These are phyloP conservation scores for Phytophthora boehmeriae DNA, from an alignment of 352 stramenopile species.

Conservation along the genomic window DNA sequence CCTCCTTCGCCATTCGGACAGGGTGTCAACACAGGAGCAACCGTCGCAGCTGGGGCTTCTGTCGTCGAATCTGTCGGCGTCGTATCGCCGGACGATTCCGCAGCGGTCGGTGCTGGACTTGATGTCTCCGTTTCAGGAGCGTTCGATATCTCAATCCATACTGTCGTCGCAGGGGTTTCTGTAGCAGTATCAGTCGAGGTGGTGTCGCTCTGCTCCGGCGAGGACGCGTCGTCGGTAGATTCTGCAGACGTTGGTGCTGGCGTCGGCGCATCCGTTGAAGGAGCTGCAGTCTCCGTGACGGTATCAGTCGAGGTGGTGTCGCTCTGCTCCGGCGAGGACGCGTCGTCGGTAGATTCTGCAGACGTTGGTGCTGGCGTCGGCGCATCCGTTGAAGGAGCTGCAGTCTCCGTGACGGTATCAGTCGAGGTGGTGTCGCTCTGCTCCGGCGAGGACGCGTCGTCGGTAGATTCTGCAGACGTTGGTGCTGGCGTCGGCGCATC, in stretches of 20 bases:
- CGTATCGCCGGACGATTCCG: too few relatives aligned
- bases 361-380: not conserved
- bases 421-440: not conserved
- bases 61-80: too few relatives aligned
- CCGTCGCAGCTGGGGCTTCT: too few relatives aligned
- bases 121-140: too few relatives aligned
- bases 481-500: not conserved
- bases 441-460: not conserved
- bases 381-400: not conserved
- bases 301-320: not conserved
- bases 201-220: not conserved
- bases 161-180: not conserved
- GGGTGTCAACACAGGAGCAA: not conserved
- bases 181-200: not conserved
- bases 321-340: not conserved
- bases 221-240: not conserved
- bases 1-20: not conserved
- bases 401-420: not conserved
- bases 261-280: not conserved
- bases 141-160: constrained; percentile 1
- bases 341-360: not conserved
- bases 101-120: too few relatives aligned
- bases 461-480: not conserved
- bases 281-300: not conserved
- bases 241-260: not conserved